Evolutionary conservation across 1,284 basidiomycete species (phyloP).

Genomic region (Naganishia liquefaciens): DNA sequence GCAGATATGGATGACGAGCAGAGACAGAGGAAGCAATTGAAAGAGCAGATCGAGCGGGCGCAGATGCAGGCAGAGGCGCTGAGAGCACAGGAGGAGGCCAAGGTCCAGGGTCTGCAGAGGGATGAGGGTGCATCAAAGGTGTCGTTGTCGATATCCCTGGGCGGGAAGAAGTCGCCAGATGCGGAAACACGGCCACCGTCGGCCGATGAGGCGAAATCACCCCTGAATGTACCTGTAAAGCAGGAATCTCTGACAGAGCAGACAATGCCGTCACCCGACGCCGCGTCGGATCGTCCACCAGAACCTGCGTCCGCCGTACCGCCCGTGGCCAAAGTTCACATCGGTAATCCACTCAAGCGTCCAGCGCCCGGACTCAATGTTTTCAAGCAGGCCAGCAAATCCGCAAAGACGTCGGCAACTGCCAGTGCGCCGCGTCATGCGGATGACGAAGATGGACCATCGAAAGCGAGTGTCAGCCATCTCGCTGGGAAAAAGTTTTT

Average conservation of each 20-base stretch:
- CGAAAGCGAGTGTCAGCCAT: conserved; percentile 53
- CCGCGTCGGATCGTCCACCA: conserved; percentile 20
- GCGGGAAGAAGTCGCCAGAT: conserved; percentile 30
- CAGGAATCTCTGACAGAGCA: neutral
- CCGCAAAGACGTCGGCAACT: conserved; percentile 60
- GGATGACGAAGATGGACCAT: conserved; percentile 40
- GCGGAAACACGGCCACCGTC: neutral
- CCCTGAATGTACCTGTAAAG: conserved; percentile 6
- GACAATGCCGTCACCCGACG: conserved; percentile 1
- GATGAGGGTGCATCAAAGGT: conserved; percentile 61
- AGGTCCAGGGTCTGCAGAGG: conserved; percentile 61
- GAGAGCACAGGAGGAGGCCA: conserved; percentile 38
- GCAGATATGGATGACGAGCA: conserved; percentile 90
- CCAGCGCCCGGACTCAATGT: conserved; percentile 62
- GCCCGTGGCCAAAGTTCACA: conserved; percentile 30
- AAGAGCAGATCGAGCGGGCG: conserved; percentile 93
- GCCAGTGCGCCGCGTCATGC: conserved; percentile 40
- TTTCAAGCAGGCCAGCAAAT: conserved; percentile 61
- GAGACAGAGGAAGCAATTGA: conserved; percentile 82
- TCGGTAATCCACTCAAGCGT: conserved; percentile 52
- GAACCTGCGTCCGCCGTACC: conserved; percentile 11
- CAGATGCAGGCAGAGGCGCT: conserved; percentile 41
- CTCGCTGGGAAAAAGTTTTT: conserved; percentile 59
- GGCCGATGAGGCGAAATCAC: neutral
- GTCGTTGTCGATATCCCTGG: conserved; percentile 11